A percentile compares a stretch with the other conserved stretches of the same genome.
Conservation (phyloP, 1,139 yeast genomes). For the Meyerozyma elateridarum region DNA sequence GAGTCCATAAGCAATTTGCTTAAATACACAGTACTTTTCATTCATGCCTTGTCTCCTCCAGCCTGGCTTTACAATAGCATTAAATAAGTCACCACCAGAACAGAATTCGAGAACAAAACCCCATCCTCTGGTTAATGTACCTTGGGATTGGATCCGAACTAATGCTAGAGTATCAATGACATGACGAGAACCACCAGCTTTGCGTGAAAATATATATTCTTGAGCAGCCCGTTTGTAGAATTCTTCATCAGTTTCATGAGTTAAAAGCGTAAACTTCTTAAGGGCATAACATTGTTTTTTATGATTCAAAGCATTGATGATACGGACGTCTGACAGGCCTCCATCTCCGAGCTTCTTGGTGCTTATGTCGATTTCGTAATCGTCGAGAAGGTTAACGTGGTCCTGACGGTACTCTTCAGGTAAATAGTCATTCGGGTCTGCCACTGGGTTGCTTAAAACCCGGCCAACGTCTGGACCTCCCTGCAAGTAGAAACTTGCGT, state of each 20-base stretch:
- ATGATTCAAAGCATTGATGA: slow-evolving; percentile 38
- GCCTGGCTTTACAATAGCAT: slow-evolving; percentile 38
- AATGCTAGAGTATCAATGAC: slow-evolving; percentile 53
- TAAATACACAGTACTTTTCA: slow-evolving; percentile 60
- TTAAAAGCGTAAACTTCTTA: slow-evolving; percentile 59
- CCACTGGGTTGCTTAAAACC: slow-evolving; percentile 58
- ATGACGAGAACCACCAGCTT: slow-evolving; percentile 49
- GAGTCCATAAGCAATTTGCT: slow-evolving; percentile 51
- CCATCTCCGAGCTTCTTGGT: slow-evolving; percentile 62
- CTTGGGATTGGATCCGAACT: slow-evolving; percentile 54
- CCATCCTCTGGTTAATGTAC: slow-evolving; percentile 63
- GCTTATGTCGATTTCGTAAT: slow-evolving; percentile 48
- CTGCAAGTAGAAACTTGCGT: slow-evolving; percentile 37
- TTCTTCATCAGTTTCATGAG: slow-evolving; percentile 58
- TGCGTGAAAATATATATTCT: slow-evolving; percentile 59
- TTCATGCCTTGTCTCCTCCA: slow-evolving; percentile 42
- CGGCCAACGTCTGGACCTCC: slow-evolving; percentile 37
- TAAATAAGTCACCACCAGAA: slow-evolving; percentile 49
- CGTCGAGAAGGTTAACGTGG: slow-evolving; percentile 51
- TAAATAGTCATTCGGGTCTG: slow-evolving; percentile 61
- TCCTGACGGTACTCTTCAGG: slow-evolving; percentile 53
- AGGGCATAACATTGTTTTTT: slow-evolving; percentile 49
- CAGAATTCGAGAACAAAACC: slow-evolving; percentile 69
- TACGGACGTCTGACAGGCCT: slow-evolving; percentile 64
- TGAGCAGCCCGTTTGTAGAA: slow-evolving; percentile 61